Percentiles rank a stretch among this genome's conserved stretches.
These are phyloP conservation scores for Parasitella parasitica DNA, from an alignment of 371 early-diverging fungal species.

Conservation along the genomic window DNA sequence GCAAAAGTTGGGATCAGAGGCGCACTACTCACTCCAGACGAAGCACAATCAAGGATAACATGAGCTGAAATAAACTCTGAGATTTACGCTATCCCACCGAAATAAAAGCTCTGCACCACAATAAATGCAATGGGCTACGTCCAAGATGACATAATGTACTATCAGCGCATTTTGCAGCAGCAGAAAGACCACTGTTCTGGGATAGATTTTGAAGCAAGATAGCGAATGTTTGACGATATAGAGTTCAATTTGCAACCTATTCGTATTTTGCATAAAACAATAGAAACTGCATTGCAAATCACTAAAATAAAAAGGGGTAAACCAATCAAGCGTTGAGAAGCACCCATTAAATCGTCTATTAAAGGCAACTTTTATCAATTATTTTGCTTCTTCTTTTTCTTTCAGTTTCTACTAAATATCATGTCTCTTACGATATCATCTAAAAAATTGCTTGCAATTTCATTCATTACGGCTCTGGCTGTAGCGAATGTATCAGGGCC, in stretches of 20 bases:
- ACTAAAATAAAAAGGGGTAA: neutral
- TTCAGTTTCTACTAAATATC: neutral
- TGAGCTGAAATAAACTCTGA: neutral
- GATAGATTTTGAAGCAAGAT: neutral
- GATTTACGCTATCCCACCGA: too few species aligned
- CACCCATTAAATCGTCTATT: neutral
- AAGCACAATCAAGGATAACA: neutral
- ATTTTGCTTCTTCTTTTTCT: neutral
- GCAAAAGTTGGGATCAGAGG: too few species aligned
- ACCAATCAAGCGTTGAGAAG: neutral
- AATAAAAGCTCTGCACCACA: too few species aligned
- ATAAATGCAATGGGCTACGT: neutral
- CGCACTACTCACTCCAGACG: neutral
- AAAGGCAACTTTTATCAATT: neutral
- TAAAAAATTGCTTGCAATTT: constrained; percentile 4
- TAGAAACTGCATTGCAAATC: neutral
- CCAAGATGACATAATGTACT: neutral
- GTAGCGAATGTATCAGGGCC: constrained; percentile 49
- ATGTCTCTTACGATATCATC: neutral
- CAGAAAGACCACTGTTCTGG: neutral
- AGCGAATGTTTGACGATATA: neutral
- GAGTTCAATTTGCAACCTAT: neutral
- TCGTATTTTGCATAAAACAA: neutral
- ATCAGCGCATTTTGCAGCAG: neutral
- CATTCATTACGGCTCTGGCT: constrained; percentile 37